These are phyloP conservation scores for Lipomyces oligophaga DNA, from an alignment of 805 yeast genomes.

Conservation along the genomic window DNA sequence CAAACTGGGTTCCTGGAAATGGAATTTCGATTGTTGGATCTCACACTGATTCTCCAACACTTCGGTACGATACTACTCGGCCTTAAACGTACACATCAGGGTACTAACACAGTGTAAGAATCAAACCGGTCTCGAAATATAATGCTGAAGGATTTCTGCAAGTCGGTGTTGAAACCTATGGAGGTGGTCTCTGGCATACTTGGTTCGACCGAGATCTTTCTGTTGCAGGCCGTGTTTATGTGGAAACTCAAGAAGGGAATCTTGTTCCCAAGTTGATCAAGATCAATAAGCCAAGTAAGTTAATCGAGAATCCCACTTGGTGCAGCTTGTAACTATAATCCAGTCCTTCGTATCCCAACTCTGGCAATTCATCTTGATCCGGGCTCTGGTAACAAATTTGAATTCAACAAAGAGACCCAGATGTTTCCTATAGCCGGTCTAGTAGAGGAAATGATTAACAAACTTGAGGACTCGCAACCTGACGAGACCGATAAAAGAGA, in stretches of 20 bases:
- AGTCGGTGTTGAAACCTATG: constrained; percentile 90
- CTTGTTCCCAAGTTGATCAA: constrained; percentile 67
- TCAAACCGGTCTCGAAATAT: constrained; percentile 80
- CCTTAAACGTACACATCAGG: too few species aligned
- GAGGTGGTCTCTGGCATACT: constrained; percentile 94
- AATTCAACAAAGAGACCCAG: constrained; percentile 84
- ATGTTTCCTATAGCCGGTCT: constrained; percentile 82
- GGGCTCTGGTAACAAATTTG: constrained; percentile 71
- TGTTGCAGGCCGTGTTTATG: constrained; percentile 86
- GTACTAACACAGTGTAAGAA: constrained; percentile 30
- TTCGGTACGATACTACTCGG: constrained; percentile 44
- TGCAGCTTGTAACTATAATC: too few species aligned
- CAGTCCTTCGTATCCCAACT: constrained; percentile 80
- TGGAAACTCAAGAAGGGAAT: constrained; percentile 42
- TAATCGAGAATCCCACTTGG: too few species aligned
- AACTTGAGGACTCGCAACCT: constrained; percentile 28
- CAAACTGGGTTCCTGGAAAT: constrained; percentile 65
- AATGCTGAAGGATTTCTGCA: constrained; percentile 72
- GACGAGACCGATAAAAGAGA: constrained; percentile 35
- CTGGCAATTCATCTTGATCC: constrained; percentile 88
- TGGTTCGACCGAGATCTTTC: constrained; percentile 96
- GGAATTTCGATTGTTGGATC: constrained; percentile 91
- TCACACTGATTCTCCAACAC: constrained; percentile 90
- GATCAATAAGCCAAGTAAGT: constrained; percentile 60
- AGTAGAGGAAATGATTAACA: constrained; percentile 40